Base-by-base conservation (phyloP, 371 early-diverging fungal species). In the Saksenaea oblongispora region DNA sequence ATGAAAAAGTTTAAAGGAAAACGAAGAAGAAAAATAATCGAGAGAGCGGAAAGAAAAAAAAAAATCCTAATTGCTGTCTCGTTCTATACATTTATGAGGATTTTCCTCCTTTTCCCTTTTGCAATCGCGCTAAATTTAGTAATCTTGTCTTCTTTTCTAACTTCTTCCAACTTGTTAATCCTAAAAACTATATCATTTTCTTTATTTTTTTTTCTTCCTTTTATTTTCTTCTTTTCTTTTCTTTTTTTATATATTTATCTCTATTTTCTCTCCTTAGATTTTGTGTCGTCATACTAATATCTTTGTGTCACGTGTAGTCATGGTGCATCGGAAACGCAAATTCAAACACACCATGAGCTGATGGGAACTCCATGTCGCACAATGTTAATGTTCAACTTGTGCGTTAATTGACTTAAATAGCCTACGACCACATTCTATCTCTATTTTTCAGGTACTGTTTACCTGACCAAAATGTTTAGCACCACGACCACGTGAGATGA, bases 121-220 rank as follows among this genome's bases (percentile, higher is more conserved):
- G 39, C 34, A 44, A 61, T 61, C 54, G 53, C 27, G 35, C 61
- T 61, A 61, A 61, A 61, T 61, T 35, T 54, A 61, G 51, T 47
- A 47, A 47, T 39, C 51, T 44, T 44, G 44, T 44, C 44, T 47
- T 22, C 22, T 22, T 22, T 47, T 31, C 31, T 2, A 31, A 22
- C 51, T 18, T 22, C 22, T 47, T 47, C 22, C 10, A 44, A 44
- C n/a, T 44, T 18, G 11, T 22, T 18, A 18, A 17, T 18, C n/a
- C 44, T 24, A n/a, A 22, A 47, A 22, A 47, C 1, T 5, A 17
- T 3, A 22, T 22, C 24, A 18, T 18, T 47, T 22, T 22, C 22
- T 22, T 22, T 47, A 18, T 47, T 22, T 11, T 47, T 22, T 47
- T 47, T 47, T n/a, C 22, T 1, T 22, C 8, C 11, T 22, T 10